Evolutionary conservation across 306 rosid genomes (phyloP).

Genomic region (Quercus variabilis): DNA sequence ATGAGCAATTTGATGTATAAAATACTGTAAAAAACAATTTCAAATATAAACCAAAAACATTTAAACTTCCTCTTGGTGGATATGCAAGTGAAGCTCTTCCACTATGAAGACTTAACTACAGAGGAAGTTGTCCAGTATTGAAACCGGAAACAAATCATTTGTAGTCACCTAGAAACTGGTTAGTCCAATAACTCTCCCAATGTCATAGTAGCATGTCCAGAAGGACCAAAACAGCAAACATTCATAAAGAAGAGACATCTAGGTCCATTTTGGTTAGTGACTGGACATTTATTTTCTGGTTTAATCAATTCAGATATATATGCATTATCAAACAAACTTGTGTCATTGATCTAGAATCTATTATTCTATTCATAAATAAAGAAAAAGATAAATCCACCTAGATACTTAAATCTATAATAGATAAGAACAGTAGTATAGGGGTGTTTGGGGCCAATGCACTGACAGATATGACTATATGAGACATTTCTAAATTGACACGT

Average conservation of each 20-base stretch:
- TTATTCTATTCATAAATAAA: not conserved
- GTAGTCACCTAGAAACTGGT: not conserved
- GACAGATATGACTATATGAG: not conserved
- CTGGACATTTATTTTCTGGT: not conserved
- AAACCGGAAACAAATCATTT: conserved; percentile 5
- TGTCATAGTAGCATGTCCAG: not conserved
- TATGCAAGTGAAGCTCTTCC: not conserved
- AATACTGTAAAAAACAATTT: not conserved
- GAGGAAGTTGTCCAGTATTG: not conserved
- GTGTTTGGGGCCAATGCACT: not conserved
- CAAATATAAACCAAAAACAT: not conserved
- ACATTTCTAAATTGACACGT: not conserved
- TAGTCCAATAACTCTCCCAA: not conserved
- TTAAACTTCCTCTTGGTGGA: not conserved
- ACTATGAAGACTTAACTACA: not conserved
- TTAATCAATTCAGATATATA: not conserved
- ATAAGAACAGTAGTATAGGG: not conserved
- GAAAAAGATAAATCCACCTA: not conserved
- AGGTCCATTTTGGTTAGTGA: not conserved
- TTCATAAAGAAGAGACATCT: not conserved
- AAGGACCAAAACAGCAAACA: conserved; percentile 7
- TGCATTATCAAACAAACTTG: not conserved
- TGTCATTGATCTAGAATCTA: not conserved
- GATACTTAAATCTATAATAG: not conserved
- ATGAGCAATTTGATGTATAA: not conserved